phyloP scores from a whole-genome alignment of 2,329 filamentous ascomycete species.

The Aspergillus glaucus region DNA sequence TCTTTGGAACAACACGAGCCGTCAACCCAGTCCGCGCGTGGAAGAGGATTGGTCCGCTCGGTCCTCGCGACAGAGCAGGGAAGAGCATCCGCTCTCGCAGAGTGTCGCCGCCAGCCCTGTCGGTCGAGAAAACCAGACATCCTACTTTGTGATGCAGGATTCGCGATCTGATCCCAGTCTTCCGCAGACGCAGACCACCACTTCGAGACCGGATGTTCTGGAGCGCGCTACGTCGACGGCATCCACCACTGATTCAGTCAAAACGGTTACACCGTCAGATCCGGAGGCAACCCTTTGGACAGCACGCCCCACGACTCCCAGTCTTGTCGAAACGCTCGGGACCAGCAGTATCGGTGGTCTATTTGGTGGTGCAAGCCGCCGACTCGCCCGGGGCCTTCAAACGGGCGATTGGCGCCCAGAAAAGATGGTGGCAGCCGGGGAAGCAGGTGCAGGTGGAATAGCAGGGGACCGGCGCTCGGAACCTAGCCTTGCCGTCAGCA shows the following conservation, averaged over 20 bases:
- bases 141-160: slow-evolving; percentile 31
- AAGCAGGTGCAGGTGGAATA: slow-evolving; percentile 24
- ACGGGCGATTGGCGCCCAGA: slow-evolving; percentile 33
- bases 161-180: slow-evolving; percentile 9
- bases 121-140: slow-evolving; percentile 22
- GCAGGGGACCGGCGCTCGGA: slow-evolving; percentile 34
- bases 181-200: slow-evolving; percentile 10
- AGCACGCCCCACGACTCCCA: slow-evolving; percentile 20
- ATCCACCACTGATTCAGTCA: slow-evolving; percentile 43
- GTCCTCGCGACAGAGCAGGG: slow-evolving; percentile 44
- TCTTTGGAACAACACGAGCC: slow-evolving; percentile 35
- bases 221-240: slow-evolving; percentile 37
- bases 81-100: slow-evolving; percentile 68
- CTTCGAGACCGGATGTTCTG: slow-evolving; percentile 32
- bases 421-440: slow-evolving; percentile 25
- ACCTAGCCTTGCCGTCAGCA: slow-evolving; percentile 40
- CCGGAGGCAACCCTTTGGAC: slow-evolving; percentile 15
- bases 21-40: slow-evolving; percentile 53
- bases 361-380: slow-evolving; percentile 35
- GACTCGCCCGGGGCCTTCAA: slow-evolving; percentile 28
- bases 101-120: slow-evolving; percentile 67
- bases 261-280: slow-evolving; percentile 36
- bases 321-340: slow-evolving; percentile 24
- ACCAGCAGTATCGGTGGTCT: slow-evolving; percentile 32
- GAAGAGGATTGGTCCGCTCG: slow-evolving; percentile 51